Conservation (phyloP, 371 early-diverging fungal genomes). For the Syncephalastrum monosporum region DNA sequence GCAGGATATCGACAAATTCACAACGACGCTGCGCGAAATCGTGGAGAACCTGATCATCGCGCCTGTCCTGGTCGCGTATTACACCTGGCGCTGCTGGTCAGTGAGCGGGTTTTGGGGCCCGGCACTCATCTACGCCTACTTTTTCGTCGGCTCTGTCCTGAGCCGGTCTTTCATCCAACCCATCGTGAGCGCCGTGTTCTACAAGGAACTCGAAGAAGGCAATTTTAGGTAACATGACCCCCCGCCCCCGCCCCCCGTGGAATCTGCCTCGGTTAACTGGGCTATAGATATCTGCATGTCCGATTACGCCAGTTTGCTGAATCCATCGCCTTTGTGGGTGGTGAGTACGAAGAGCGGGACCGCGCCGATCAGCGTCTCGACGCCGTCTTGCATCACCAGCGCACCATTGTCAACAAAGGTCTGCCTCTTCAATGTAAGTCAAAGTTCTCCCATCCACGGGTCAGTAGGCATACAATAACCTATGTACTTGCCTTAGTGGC, state of each 20-base stretch:
- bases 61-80: slow-evolving; percentile 76
- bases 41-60: slow-evolving; percentile 70
- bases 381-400: slow-evolving; percentile 54
- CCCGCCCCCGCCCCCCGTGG: background rate
- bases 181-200: slow-evolving; percentile 72
- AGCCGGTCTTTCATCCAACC: slow-evolving; percentile 69
- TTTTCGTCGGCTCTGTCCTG: slow-evolving; percentile 61
- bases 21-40: slow-evolving; percentile 59
- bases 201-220: slow-evolving; percentile 81
- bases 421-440: slow-evolving; percentile 61
- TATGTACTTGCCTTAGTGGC: slow-evolving; percentile 31
- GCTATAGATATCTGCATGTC: slow-evolving; percentile 66
- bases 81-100: slow-evolving; percentile 71
- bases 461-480: no score
- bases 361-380: slow-evolving; percentile 56
- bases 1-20: slow-evolving; percentile 84
- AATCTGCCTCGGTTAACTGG: background rate
- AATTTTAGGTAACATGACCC: slow-evolving; percentile 56
- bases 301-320: slow-evolving; percentile 75
- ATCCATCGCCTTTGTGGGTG: slow-evolving; percentile 76
- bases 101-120: slow-evolving; percentile 76
- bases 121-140: slow-evolving; percentile 67
- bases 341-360: slow-evolving; percentile 63
- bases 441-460: no score
- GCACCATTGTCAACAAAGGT: slow-evolving; percentile 59